Evolutionary conservation across 805 yeast species (phyloP), one percentile per base, ranked within the genome.

Genomic region (Pichia manshurica): DNA sequence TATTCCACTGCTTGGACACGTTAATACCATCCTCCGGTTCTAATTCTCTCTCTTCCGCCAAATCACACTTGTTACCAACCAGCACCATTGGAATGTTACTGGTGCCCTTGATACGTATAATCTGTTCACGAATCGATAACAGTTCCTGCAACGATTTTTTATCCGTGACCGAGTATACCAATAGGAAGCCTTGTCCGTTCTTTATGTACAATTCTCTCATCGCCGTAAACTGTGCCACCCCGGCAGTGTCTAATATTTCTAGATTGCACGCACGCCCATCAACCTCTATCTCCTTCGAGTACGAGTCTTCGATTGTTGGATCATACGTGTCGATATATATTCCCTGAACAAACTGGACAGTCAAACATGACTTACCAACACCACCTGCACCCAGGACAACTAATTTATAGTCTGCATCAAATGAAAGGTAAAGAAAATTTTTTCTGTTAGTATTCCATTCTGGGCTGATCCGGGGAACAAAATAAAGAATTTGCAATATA

Each of bases 341-440:
- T 10, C 93, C 93, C 63, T 87, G 95, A 3, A 88, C 95, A 61
- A 85, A 90, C 62, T 88, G 96, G 5, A 88, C 96, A 1, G 96
- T 89, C 36, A 91, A 71, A 35, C 95, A 89, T 21, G 97, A 87
- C 60, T 91, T 91, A 58, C 99, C 99, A 8, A 88, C 96, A 67
- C 97, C 96, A 58, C 97, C 97, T 13, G 96, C 95, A 51, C 99
- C 99, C 49, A 91, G 71, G 17, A 91, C 93, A 16, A 87, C 97
- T 39, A 93, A 71, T 62, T 87, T 88, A 65, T 89, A 89, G 62
- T 90, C 97, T 77, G 50, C 22, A 31, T 16, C 3, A 43, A 39
- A 28, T 3, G 5, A 33, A 8, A 16, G 23, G 17, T 5, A 21
- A 22, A 17, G 15, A 22, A 4, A 33, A 21, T 41, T 31, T 13